These are phyloP conservation scores for Coemansia sp. DNA, from an alignment of 192 early-diverging fungal genomes.

Conservation along the genomic window DNA sequence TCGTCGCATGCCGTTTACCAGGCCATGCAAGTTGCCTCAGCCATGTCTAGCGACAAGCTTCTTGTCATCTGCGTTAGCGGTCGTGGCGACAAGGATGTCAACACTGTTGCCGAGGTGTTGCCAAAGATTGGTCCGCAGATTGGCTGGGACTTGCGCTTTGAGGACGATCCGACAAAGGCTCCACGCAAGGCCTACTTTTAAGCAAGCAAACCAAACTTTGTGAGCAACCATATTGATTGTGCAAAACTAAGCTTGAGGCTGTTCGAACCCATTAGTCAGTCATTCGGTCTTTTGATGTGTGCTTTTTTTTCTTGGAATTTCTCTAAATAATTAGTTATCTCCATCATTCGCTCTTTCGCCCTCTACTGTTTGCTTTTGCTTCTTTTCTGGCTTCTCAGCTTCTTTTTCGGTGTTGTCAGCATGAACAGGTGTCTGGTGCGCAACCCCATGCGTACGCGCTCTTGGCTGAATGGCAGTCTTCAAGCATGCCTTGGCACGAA, in stretches of 20 bases:
- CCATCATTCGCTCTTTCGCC: not conserved
- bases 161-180: constrained; percentile 44
- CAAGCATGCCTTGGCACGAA: not conserved
- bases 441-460: not conserved
- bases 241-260: no score
- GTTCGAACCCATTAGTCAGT: no score
- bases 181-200: constrained; percentile 9
- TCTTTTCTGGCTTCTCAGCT: not conserved
- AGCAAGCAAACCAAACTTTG: not conserved
- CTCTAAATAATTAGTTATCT: not conserved
- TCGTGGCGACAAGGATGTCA: constrained; percentile 97
- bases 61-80: constrained; percentile 90
- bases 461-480: not conserved
- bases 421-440: constrained; percentile 5
- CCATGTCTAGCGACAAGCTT: constrained; percentile 73
- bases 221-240: not conserved
- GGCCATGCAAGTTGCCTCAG: constrained; percentile 75
- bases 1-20: constrained; percentile 89
- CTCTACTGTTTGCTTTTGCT: not conserved
- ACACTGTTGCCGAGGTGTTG: constrained; percentile 86
- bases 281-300: no score
- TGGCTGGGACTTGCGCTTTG: constrained; percentile 78
- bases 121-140: constrained; percentile 91
- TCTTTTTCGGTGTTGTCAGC: not conserved
- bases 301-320: no score